Evolutionary conservation across 2,329 filamentous ascomycete genomes (phyloP), one percentile per base, ranked within the genome.

Genomic region (Pezicula carpinea): DNA sequence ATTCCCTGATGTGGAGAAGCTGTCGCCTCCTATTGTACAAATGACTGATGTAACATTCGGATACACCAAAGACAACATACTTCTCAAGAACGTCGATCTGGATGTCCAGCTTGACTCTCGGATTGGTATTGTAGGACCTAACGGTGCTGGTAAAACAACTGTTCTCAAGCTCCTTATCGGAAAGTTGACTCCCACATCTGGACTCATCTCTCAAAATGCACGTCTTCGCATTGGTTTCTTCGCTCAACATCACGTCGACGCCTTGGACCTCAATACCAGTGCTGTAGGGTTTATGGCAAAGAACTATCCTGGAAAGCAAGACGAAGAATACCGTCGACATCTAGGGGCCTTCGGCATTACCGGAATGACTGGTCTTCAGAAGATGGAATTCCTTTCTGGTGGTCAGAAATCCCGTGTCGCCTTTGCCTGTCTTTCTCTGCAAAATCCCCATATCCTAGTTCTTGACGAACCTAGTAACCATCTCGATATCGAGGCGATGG

Each of bases 381-480:
- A 95, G 72, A 96, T 99, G 86, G 92, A 72, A 35, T 70, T 96
- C 42, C 72, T 99, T 4, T 99, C 93, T 13, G 93, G 93, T 76
- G 93, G 93, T 73, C 93, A 99, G 65, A 99, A 99, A 68, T 97
- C 91, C 43, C 88, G 93, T 74, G 93, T 99, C 2, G 93, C 93
- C 6, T 99, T 99, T 69, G 92, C 93, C n/a, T 97, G 92, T 64
- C 71, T 99, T 52, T 92, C 90, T 1, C 74, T 99, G 55, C 89
- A 84, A 41, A 96, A 97, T 69, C 93, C 93, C 15, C 93, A 99
- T 64, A 97, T 99, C 56, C 78, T 99, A 39, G 92, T 99, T 51
- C 87, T 99, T 43, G 93, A 99, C 78, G 93, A 99, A 69, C 93
- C 93, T 66, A 96, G 89, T 54, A 99, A 99, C 74, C 93, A 99